Evolutionary conservation across 352 stramenopile species (phyloP).

Genomic region (Phytophthora tubulina): DNA sequence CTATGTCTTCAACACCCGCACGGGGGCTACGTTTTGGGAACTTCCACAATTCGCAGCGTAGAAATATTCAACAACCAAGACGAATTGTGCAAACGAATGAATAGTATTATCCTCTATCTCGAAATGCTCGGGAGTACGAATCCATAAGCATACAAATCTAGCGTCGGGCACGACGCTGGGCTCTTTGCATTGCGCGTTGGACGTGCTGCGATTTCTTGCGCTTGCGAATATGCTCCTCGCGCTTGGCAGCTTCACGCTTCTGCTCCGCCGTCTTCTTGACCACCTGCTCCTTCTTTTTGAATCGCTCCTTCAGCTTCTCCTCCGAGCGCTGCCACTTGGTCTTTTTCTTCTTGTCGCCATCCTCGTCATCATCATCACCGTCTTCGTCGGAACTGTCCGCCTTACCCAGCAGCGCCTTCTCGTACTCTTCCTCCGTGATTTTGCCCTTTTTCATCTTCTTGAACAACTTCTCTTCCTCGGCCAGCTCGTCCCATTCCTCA

Average conservation of each 20-base stretch:
- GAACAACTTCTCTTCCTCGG: slow-evolving; percentile 96
- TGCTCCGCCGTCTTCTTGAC: slow-evolving; percentile 78
- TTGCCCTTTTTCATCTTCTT: slow-evolving; percentile 99
- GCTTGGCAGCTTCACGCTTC: slow-evolving; percentile 79
- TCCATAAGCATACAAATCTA: slow-evolving; percentile 24
- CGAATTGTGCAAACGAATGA: slow-evolving; percentile 20
- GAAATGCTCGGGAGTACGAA: slow-evolving; percentile 7
- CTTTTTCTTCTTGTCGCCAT: slow-evolving; percentile 61
- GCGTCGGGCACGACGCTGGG: slow-evolving; percentile 48
- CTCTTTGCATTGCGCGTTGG: slow-evolving; percentile 65
- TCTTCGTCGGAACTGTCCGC: slow-evolving; percentile 50
- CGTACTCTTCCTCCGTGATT: slow-evolving; percentile 95
- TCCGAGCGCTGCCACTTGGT: slow-evolving; percentile 66
- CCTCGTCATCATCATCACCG: slow-evolving; percentile 39
- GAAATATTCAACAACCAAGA: slow-evolving; percentile 2
- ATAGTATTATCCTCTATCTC: slow-evolving; percentile 49
- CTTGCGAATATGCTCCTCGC: slow-evolving; percentile 84
- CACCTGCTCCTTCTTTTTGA: slow-evolving; percentile 86
- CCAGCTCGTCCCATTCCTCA: slow-evolving; percentile 99
- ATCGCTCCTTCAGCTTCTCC: slow-evolving; percentile 79
- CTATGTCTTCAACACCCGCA: slow-evolving; percentile 73
- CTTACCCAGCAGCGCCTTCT: slow-evolving; percentile 79
- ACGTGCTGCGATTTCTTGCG: slow-evolving; percentile 85
- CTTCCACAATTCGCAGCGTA: slow-evolving; percentile 53
- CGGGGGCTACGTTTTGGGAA: slow-evolving; percentile 62